Evolutionary conservation across 257 asterid species (phyloP), one percentile per base, ranked within the genome.

Genomic region (Fraxinus cuspidata): DNA sequence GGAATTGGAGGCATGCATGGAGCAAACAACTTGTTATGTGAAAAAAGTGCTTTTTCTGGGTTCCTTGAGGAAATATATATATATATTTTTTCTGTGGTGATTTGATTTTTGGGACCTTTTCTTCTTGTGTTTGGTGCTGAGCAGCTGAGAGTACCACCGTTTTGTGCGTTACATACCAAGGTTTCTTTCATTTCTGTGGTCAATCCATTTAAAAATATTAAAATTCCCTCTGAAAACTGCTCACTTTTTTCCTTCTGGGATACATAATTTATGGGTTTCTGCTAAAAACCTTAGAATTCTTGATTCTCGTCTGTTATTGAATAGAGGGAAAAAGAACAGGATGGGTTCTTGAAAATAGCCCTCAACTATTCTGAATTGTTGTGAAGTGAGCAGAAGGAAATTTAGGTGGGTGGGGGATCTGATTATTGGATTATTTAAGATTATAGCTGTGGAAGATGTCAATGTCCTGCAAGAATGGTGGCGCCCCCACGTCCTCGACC

Each of bases 391-490:
- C 32, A 44, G 38, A 23, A 23, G 21, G 38, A 29, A 16, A 73
- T 66, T 40, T 15, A 28, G 53, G 25, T 53, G 11, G 64, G 64
- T 53, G 35, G 34, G 28, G 2, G 63, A 2, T 51, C 23, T 53
- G 25, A 6, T 53, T 53, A 53, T 73, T 73, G 79, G 35, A n/a
- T 44, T 73, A 19, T n/a, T 63, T 75, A 35, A 51, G 79, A 72
- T 80, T 72, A 5, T 28, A 53, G 56, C 70, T 28, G 81, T 80
- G 67, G 81, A 82, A 56, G 82, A 91, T 88, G 91, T 84, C 91
- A 47, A 86, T 87, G 85, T 77, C 95, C 86, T 85, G 87, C 88
- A 92, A 91, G 86, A 94, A 89, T 80, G 87, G 91, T 84, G 88
- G 85, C 60, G 76, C 77, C 0, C 40, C 71, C 2, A 77, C 75